Conservation (phyloP, 2,329 filamentous ascomycete species). For the Aureobasidium sp. region DNA sequence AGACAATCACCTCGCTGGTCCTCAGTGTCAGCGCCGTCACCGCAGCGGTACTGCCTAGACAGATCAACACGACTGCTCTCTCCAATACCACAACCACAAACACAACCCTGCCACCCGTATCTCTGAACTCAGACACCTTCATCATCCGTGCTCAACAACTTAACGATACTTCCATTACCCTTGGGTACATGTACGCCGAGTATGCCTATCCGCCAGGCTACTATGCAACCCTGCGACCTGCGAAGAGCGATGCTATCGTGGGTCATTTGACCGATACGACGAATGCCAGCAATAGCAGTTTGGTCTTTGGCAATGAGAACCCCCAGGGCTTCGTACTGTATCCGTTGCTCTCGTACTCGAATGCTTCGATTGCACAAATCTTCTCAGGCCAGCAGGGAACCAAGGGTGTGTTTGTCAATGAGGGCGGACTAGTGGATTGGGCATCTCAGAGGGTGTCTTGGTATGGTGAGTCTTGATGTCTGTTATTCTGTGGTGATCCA, state of each 20-base stretch:
- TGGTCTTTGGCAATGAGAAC: conserved; percentile 6
- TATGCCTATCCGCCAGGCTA: conserved; percentile 16
- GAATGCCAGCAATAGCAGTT: conserved; percentile 13
- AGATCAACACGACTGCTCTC: not conserved
- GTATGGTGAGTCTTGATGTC: conserved; percentile 14
- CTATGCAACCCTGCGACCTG: conserved; percentile 14
- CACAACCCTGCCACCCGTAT: not conserved
- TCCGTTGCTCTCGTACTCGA: conserved; percentile 9
- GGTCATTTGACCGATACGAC: conserved; percentile 15
- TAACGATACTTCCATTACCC: conserved; percentile 14
- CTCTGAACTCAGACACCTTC: conserved; percentile 13
- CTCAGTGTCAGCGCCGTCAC: not conserved
- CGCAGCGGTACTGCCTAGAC: conserved; percentile 1
- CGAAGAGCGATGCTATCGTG: conserved; percentile 11
- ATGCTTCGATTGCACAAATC: conserved; percentile 14
- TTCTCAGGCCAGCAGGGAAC: conserved; percentile 16
- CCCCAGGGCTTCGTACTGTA: conserved; percentile 14
- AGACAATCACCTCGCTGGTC: not conserved
- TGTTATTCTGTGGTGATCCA: not conserved
- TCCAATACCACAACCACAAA: conserved; percentile 5
- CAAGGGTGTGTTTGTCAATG: conserved; percentile 16
- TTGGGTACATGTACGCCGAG: conserved; percentile 16
- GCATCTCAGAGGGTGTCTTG: conserved; percentile 13
- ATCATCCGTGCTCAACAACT: conserved; percentile 13
- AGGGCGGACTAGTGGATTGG: conserved; percentile 15